phyloP scores from a whole-genome alignment of 2,329 filamentous ascomycete genomes.

The Ophiocordyceps camponoti-leonardi region DNA sequence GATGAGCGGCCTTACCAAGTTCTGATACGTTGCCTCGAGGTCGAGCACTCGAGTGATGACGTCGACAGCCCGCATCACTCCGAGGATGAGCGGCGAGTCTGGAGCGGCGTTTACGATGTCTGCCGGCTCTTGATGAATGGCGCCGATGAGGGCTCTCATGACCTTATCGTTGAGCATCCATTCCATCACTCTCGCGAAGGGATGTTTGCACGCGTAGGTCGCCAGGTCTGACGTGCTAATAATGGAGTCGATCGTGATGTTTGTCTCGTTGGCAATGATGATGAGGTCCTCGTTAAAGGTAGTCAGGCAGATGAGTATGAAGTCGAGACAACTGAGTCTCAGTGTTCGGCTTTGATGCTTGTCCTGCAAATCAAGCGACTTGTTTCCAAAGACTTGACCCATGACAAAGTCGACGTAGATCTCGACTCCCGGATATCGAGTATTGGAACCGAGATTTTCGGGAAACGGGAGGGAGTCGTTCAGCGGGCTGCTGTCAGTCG shows the following conservation, averaged over 20 bases:
- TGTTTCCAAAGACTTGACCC: constrained; percentile 57
- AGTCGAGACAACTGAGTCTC: constrained; percentile 66
- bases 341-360: constrained; percentile 55
- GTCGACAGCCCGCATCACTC: constrained; percentile 64
- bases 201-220: constrained; percentile 72
- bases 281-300: constrained; percentile 93
- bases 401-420: constrained; percentile 85
- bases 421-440: constrained; percentile 69
- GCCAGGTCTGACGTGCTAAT: constrained; percentile 60
- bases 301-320: constrained; percentile 60
- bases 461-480: constrained; percentile 74
- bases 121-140: constrained; percentile 58
- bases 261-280: constrained; percentile 64
- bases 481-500: constrained; percentile 39
- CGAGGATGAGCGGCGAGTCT: constrained; percentile 66
- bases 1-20: constrained; percentile 68
- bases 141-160: constrained; percentile 58
- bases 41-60: constrained; percentile 71
- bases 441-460: constrained; percentile 61
- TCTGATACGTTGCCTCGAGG: constrained; percentile 78
- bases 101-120: constrained; percentile 56
- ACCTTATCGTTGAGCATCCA: constrained; percentile 95
- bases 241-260: constrained; percentile 55
- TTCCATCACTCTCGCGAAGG: constrained; percentile 89
- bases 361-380: constrained; percentile 46